These are phyloP conservation scores for Porpolomopsis calyptriformis DNA, from an alignment of 768 basidiomycete species.

Conservation along the genomic window DNA sequence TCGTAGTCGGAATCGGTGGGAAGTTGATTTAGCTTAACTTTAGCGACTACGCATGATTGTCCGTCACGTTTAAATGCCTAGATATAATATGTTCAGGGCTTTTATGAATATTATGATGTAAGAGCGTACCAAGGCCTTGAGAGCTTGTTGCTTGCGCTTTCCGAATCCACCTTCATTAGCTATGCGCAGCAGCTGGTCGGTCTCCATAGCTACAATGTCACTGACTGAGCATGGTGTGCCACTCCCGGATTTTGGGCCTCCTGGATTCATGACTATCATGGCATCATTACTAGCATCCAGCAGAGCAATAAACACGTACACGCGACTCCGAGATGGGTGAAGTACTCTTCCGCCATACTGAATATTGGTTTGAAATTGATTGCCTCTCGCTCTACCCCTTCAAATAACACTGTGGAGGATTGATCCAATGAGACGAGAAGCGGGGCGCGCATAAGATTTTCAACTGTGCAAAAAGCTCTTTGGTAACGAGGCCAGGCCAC, in stretches of 20 bases:
- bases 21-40: neutral
- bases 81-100: neutral
- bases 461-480: neutral
- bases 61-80: conserved; percentile 3
- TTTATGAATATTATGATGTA: neutral
- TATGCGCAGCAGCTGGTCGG: neutral
- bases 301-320: neutral
- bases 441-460: neutral
- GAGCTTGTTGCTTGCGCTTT: conserved; percentile 1
- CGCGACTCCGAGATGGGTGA: conserved; percentile 4
- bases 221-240: conserved; percentile 5
- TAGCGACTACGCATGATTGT: neutral
- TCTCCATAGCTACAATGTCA: neutral
- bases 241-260: conserved; percentile 1
- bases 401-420: neutral
- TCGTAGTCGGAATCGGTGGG: neutral
- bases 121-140: conserved; percentile 2
- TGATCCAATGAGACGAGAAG: neutral
- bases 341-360: conserved; percentile 1
- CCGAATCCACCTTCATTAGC: conserved; percentile 1
- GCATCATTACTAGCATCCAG: neutral
- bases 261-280: conserved; percentile 4
- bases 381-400: neutral
- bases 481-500: neutral
- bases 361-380: conserved; percentile 2